A percentile compares a stretch with the other conserved stretches of the same genome.
These are phyloP conservation scores for Petrea volubilis DNA, from an alignment of 257 asterid species.

Conservation along the genomic window DNA sequence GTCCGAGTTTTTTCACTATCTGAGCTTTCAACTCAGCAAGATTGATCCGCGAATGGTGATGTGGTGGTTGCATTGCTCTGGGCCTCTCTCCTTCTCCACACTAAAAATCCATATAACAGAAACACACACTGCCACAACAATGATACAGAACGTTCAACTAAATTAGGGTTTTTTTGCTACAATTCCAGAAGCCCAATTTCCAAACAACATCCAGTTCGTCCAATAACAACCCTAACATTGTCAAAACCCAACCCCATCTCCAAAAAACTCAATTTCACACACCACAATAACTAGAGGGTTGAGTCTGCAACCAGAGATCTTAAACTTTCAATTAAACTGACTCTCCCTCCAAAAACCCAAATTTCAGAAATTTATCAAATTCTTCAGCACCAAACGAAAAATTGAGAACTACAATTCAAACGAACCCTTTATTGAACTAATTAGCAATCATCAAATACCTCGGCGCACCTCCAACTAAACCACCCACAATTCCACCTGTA, in stretches of 20 bases:
- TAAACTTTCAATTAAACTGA: conserved; percentile 36
- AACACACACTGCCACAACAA: conserved; percentile 30
- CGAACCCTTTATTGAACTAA: conserved; percentile 32
- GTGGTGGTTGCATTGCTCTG: conserved; percentile 62
- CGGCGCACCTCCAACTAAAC: conserved; percentile 44
- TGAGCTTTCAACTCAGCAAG: conserved; percentile 68
- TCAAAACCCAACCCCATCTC: conserved; percentile 40
- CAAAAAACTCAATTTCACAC: conserved; percentile 22
- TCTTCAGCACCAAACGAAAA: conserved; percentile 22
- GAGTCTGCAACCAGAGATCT: conserved; percentile 51
- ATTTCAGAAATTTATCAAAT: conserved; percentile 28
- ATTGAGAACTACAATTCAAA: conserved; percentile 24
- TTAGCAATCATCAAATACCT: conserved; percentile 33
- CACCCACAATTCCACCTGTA: conserved; percentile 33
- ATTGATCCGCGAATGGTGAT: conserved; percentile 61
- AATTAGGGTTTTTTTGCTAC: conserved; percentile 49
- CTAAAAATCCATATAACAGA: conserved; percentile 39
- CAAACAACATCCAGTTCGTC: conserved; percentile 30
- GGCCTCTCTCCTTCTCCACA: conserved; percentile 23
- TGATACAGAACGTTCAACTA: conserved; percentile 34
- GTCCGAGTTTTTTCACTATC: conserved; percentile 64
- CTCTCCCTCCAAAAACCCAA: conserved; percentile 72
- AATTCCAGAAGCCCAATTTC: conserved; percentile 38
- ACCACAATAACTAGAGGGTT: conserved; percentile 23
- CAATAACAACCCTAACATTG: conserved; percentile 28